Conservation (phyloP, 805 yeast genomes). For the Lipomyces orientalis region DNA sequence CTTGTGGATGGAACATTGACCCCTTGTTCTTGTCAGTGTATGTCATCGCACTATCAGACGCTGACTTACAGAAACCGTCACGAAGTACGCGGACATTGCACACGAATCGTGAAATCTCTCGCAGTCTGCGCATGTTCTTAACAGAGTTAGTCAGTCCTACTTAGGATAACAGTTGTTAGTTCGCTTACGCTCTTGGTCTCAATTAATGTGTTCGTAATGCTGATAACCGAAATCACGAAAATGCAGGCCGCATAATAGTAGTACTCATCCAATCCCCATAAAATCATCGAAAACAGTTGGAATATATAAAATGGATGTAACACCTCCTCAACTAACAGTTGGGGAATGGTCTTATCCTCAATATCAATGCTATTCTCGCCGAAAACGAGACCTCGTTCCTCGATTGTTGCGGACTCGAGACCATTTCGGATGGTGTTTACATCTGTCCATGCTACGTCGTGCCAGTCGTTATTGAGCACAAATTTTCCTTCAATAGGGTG, state of each 20-base stretch:
- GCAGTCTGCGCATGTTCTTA: slow-evolving; percentile 60
- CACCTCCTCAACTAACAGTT: slow-evolving; percentile 81
- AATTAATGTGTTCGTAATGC: slow-evolving; percentile 78
- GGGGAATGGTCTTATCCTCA: slow-evolving; percentile 68
- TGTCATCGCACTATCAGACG: neutral
- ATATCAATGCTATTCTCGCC: slow-evolving; percentile 78
- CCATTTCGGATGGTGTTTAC: slow-evolving; percentile 60
- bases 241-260: slow-evolving; percentile 94
- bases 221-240: slow-evolving; percentile 79
- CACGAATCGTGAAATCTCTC: slow-evolving; percentile 72
- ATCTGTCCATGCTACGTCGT: slow-evolving; percentile 76
- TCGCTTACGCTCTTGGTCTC: slow-evolving; percentile 73
- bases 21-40: slow-evolving; percentile 54
- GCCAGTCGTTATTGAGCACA: slow-evolving; percentile 85
- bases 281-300: slow-evolving; percentile 86
- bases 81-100: slow-evolving; percentile 89
- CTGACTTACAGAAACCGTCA: slow-evolving; percentile 64
- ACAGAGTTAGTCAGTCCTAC: neutral
- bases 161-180: neutral
- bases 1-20: slow-evolving; percentile 74
- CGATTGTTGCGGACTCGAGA: slow-evolving; percentile 68
- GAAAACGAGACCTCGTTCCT: slow-evolving; percentile 73
- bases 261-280: slow-evolving; percentile 93
- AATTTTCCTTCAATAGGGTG: slow-evolving; percentile 88
- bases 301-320: slow-evolving; percentile 95